Percentiles rank a stretch among this genome's conserved stretches.
Conservation (phyloP, 202 grass and related monocot species). For the Elaeis oleifera region DNA sequence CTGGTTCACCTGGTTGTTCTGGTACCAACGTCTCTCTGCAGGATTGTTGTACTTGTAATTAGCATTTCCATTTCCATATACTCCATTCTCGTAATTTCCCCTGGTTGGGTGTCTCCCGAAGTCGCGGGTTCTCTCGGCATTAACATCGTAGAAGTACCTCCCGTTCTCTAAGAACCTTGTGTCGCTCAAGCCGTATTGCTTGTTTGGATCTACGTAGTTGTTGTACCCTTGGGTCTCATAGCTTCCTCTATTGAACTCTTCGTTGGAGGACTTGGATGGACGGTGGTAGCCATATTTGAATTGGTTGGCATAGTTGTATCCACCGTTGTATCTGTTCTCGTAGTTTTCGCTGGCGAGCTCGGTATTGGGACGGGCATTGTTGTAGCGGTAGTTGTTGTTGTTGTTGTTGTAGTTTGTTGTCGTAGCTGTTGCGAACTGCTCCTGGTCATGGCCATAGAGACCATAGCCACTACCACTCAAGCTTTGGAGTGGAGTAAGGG, state of each 20-base stretch:
- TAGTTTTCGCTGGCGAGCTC: conserved; percentile 8
- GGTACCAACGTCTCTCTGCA: background rate
- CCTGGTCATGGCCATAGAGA: conserved; percentile 22
- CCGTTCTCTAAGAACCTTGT: conserved; percentile 36
- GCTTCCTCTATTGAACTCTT: too few relatives aligned
- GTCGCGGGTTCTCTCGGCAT: conserved; percentile 14
- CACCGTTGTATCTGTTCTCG: conserved; percentile 15
- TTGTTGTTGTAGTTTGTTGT: background rate
- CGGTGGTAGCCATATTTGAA: too few relatives aligned
- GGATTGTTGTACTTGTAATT: conserved; percentile 11
- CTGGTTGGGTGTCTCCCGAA: background rate
- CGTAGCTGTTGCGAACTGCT: conserved; percentile 10
- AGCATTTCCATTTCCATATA: conserved; percentile 15
- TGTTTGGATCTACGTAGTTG: too few relatives aligned
- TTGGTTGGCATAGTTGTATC: background rate
- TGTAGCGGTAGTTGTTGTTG: background rate
- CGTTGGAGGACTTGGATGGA: too few relatives aligned
- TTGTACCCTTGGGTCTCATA: too few relatives aligned
- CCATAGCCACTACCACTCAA: conserved; percentile 25
- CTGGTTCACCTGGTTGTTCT: conserved; percentile 14
- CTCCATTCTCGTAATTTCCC: conserved; percentile 8
- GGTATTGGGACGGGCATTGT: background rate
- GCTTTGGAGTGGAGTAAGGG: conserved; percentile 5
- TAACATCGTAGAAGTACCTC: conserved; percentile 36
- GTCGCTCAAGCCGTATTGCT: conserved; percentile 34